phyloP scores from a whole-genome alignment of 768 basidiomycete genomes.

The Hemileccinum impolitum region DNA sequence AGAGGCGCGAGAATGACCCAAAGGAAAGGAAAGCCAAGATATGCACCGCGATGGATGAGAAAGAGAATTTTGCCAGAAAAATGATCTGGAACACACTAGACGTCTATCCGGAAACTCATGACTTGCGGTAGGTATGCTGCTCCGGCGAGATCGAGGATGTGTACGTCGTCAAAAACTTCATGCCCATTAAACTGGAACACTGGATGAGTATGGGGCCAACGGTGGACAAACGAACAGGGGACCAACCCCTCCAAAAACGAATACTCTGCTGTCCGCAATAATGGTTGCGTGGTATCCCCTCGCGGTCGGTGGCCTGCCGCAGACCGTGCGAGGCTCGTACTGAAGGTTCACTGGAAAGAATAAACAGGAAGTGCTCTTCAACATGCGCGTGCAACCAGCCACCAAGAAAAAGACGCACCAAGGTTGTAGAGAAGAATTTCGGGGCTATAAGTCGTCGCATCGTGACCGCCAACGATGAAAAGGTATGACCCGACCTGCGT shows the following conservation, averaged over 20 bases:
- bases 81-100: conserved; percentile 11
- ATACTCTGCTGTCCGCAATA: conserved; percentile 79
- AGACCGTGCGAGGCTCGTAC: conserved; percentile 70
- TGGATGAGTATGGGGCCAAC: neutral
- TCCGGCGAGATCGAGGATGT: conserved; percentile 81
- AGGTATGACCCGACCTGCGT: conserved; percentile 92
- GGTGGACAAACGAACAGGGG: neutral
- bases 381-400: neutral
- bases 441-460: conserved; percentile 67
- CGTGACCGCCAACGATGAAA: conserved; percentile 87
- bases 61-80: neutral
- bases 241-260: conserved; percentile 74
- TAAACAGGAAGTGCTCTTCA: neutral
- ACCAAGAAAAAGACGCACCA: conserved; percentile 43
- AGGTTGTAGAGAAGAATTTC: conserved; percentile 86
- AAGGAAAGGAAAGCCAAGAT: neutral
- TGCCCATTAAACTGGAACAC: conserved; percentile 64
- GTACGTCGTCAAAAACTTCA: conserved; percentile 81
- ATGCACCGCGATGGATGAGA: neutral
- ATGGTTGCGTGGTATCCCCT: conserved; percentile 86
- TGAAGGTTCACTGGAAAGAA: conserved; percentile 65
- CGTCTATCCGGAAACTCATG: conserved; percentile 66
- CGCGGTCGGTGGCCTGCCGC: conserved; percentile 64
- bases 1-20: conserved; percentile 5
- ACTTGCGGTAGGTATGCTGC: conserved; percentile 90